These are phyloP conservation scores for Lathyrus aphaca DNA, from an alignment of 306 rosid genomes.

Conservation along the genomic window DNA sequence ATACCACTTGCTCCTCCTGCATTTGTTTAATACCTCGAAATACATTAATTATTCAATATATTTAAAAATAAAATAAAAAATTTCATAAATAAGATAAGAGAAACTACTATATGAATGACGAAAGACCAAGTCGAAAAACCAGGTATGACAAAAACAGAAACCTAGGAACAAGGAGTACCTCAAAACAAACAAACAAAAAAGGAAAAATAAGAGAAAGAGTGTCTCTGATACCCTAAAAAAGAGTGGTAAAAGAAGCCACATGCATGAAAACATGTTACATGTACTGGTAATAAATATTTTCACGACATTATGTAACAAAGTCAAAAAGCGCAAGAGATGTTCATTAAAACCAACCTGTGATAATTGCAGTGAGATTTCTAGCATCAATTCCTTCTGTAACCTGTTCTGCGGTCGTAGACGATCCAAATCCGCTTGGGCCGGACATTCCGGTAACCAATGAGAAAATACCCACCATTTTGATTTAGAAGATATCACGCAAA, in stretches of 20 bases:
- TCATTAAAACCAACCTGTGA: constrained; percentile 57
- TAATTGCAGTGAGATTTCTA: constrained; percentile 65
- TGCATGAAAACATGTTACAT: constrained; percentile 2
- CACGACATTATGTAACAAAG: neutral
- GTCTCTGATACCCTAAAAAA: neutral
- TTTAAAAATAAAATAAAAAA: too few relatives aligned
- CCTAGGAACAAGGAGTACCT: neutral
- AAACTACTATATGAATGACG: too few relatives aligned
- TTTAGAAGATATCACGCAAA: neutral
- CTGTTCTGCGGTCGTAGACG: constrained; percentile 85
- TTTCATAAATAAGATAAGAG: too few relatives aligned
- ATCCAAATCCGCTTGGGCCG: constrained; percentile 86
- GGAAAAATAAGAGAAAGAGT: neutral
- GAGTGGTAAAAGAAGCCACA: neutral
- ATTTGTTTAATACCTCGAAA: neutral
- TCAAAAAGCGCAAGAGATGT: neutral
- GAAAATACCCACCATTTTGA: constrained; percentile 49
- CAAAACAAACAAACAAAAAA: neutral
- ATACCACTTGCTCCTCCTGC: constrained; percentile 98
- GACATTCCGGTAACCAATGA: constrained; percentile 69
- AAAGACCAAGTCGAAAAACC: neutral
- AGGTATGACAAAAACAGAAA: neutral
- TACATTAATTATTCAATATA: too few relatives aligned
- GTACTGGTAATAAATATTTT: neutral
- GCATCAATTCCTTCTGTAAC: constrained; percentile 82